These are phyloP conservation scores for Toxoplasma gondii DNA, from an alignment of 169 alveolate genomes.

Conservation along the genomic window DNA sequence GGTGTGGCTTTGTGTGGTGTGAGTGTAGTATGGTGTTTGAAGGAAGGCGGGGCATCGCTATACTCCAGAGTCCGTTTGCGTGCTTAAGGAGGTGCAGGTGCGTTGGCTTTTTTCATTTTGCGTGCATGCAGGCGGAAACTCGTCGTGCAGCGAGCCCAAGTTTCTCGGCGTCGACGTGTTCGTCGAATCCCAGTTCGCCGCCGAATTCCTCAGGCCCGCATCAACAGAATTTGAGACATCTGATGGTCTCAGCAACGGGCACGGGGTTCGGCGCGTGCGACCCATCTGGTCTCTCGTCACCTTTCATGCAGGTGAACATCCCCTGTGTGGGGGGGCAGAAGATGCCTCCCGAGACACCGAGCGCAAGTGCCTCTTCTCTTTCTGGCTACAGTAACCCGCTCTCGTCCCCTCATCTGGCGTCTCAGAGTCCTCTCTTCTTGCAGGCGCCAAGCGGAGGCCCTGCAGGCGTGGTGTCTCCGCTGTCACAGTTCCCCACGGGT, in stretches of 20 bases:
- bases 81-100: too few relatives aligned
- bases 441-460: background rate
- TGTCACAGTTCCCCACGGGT: background rate
- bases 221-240: background rate
- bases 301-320: background rate
- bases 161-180: constrained; percentile 37
- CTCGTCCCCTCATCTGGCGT: background rate
- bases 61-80: too few relatives aligned
- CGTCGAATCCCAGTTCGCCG: constrained; percentile 25
- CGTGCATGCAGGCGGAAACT: background rate
- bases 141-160: constrained; percentile 36
- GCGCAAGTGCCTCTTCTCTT: background rate
- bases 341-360: background rate
- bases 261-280: background rate
- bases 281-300: background rate
- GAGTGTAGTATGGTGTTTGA: too few relatives aligned
- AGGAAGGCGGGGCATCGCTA: too few relatives aligned
- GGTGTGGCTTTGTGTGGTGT: too few relatives aligned
- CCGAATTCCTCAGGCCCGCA: background rate
- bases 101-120: background rate
- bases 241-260: background rate
- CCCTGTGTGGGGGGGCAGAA: background rate
- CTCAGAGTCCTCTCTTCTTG: background rate
- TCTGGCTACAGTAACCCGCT: background rate
- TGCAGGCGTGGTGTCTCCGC: background rate